Conservation (phyloP, 768 basidiomycete genomes). For the Boletus coccyginus region DNA sequence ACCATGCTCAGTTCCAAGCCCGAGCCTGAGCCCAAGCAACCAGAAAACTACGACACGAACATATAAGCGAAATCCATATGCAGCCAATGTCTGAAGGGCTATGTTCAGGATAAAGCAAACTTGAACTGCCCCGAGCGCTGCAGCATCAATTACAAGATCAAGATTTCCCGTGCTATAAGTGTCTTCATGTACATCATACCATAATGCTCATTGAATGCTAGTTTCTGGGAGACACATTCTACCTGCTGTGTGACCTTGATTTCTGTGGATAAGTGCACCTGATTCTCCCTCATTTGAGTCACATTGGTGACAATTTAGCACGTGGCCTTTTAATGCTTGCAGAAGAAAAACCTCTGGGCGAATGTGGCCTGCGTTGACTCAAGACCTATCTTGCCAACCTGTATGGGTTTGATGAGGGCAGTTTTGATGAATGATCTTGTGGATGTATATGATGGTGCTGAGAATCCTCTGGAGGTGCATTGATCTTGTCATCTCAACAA, state of each 20-base stretch:
- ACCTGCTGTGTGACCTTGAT: slow-evolving; percentile 92
- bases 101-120: slow-evolving; percentile 60
- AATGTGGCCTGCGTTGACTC: slow-evolving; percentile 86
- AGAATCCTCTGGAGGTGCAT: slow-evolving; percentile 71
- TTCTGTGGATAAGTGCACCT: too few relatives aligned
- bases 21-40: slow-evolving; percentile 56
- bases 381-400: slow-evolving; percentile 94
- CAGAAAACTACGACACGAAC: slow-evolving; percentile 45
- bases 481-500: neutral
- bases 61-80: slow-evolving; percentile 54
- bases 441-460: slow-evolving; percentile 79
- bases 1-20: too few relatives aligned
- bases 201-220: slow-evolving; percentile 25
- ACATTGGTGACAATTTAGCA: slow-evolving; percentile 92
- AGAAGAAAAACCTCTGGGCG: slow-evolving; percentile 75
- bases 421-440: slow-evolving; percentile 75
- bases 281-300: slow-evolving; percentile 93
- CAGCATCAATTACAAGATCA: slow-evolving; percentile 93
- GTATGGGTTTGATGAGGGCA: slow-evolving; percentile 91
- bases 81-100: slow-evolving; percentile 51
- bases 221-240: slow-evolving; percentile 88
- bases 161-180: slow-evolving; percentile 88
- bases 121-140: slow-evolving; percentile 86
- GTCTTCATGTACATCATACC: neutral
- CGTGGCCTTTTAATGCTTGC: slow-evolving; percentile 86